phyloP scores from a whole-genome alignment of 2,329 filamentous ascomycete species.

The Alternaria solani region DNA sequence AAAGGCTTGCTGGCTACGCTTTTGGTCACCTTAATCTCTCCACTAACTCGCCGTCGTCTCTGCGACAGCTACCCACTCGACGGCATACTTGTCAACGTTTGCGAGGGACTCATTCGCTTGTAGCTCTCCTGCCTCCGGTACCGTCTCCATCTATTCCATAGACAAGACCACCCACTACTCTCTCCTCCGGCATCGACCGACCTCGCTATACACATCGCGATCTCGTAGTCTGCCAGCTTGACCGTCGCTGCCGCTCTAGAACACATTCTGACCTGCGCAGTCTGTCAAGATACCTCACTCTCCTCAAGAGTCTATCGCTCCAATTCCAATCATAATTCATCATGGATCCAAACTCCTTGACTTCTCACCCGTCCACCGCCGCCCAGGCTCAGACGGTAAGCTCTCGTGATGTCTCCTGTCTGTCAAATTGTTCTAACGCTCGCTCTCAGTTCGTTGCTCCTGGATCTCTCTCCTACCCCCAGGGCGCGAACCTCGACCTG shows the following conservation, averaged over 20 bases:
- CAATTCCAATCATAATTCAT: constrained; percentile 50
- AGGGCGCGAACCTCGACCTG: constrained; percentile 76
- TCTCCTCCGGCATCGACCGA: constrained; percentile 41
- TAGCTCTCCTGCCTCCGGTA: constrained; percentile 84
- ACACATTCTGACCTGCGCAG: constrained; percentile 46
- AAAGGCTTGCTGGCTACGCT: constrained; percentile 56
- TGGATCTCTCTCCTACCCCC: constrained; percentile 90
- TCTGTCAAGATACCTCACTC: constrained; percentile 43
- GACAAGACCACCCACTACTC: constrained; percentile 12
- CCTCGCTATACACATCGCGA: constrained; percentile 41
- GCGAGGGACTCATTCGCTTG: constrained; percentile 97
- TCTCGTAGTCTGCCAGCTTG: constrained; percentile 40
- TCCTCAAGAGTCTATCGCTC: constrained; percentile 39
- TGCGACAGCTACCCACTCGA: constrained; percentile 36
- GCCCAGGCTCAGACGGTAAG: constrained; percentile 82
- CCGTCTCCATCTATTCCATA: constrained; percentile 42
- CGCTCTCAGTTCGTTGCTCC: constrained; percentile 74
- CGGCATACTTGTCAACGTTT: constrained; percentile 55
- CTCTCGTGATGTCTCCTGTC: constrained; percentile 32
- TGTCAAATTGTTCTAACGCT: constrained; percentile 32
- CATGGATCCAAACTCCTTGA: constrained; percentile 79
- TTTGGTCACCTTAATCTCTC: constrained; percentile 45
- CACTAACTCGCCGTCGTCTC: constrained; percentile 37
- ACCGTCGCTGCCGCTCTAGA: constrained; percentile 39
- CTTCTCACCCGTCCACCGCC: constrained; percentile 89